Base-by-base conservation (phyloP, 2,329 filamentous ascomycete genomes). In the Fusarium tupiense region DNA sequence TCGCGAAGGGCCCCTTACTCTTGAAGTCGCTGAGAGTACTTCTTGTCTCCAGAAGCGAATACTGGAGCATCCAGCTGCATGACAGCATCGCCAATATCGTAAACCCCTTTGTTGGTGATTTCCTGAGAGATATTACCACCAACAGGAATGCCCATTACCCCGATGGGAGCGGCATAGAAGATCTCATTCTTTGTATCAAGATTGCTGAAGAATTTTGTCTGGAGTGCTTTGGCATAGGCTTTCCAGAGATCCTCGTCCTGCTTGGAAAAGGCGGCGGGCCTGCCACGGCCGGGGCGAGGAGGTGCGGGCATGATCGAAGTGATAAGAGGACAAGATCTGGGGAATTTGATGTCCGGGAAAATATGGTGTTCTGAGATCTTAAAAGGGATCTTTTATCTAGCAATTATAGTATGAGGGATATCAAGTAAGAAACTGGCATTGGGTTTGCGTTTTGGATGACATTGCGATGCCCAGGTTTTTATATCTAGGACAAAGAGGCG, bases 1-100 rank as follows among this genome's bases (percentile, higher is more conserved):
- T 33, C 11, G 13, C 7, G 9, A 26, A 26, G n/a, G 2, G n/a
- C 19, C n/a, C 50, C 35, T 29, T 37, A 29, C 52, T 29, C 4
- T 4, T n/a, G 52, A 20, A 54, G 35, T 2, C 52, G 9, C 0
- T 38, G 24, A 16, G 35, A 26, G 35, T 54, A 54, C 19, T 37
- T 38, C 3, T 17, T 8, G 35, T 2, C 1, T 1, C 24, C 24
- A 13, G 50, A 0, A 12, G 10, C 2, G 4, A 54, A 38, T 2
- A 38, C 33, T 5, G 33, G 50, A 4, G 2, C 2, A 0, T 54
- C 35, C 24, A 54, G 2, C 2, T 38, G 50, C 33, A 54, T 6
- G 20, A 22, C 1, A 54, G 1, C 33, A 29, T 54, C 35, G 19
- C 52, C 24, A 5, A 54, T 54, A 2, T 54, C 52, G 20, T 29